phyloP scores from a whole-genome alignment of 2,329 filamentous ascomycete species.

The Exophiala calicioides region DNA sequence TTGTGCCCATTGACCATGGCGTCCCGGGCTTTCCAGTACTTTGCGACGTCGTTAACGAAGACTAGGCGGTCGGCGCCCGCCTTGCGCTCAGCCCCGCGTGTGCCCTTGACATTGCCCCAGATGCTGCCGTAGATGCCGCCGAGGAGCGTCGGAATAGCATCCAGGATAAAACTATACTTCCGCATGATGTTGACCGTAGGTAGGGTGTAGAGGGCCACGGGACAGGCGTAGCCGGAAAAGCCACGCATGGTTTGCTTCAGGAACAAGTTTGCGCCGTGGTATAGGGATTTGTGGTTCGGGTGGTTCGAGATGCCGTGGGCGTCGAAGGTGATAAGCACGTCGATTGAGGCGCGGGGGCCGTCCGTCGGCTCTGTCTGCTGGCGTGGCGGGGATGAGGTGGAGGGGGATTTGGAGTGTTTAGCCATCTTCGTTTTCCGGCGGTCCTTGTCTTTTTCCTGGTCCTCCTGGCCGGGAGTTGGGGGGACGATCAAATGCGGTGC shows the following conservation, averaged over 20 bases:
- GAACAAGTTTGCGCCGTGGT: constrained; percentile 77
- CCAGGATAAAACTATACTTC: constrained; percentile 79
- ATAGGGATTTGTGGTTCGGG: constrained; percentile 89
- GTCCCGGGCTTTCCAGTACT: constrained; percentile 68
- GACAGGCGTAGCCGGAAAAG: constrained; percentile 65
- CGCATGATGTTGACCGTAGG: constrained; percentile 69
- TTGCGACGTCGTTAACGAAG: constrained; percentile 67
- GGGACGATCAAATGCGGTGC: constrained; percentile 59
- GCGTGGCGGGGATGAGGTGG: constrained; percentile 3
- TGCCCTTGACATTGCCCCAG: constrained; percentile 17
- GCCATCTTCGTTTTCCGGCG: constrained; percentile 15
- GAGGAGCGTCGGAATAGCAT: constrained; percentile 70
- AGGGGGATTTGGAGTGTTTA: constrained; percentile 25
- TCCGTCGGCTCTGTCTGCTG: constrained; percentile 36
- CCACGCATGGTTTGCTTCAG: constrained; percentile 65
- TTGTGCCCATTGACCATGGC: constrained; percentile 89
- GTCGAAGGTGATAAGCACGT: constrained; percentile 90
- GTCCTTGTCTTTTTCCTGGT: constrained; percentile 21
- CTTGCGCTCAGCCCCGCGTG: constrained; percentile 35
- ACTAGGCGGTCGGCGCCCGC: constrained; percentile 59
- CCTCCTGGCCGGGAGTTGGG: constrained; percentile 40
- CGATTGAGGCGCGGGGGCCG: constrained; percentile 62
- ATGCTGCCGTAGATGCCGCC: constrained; percentile 51
- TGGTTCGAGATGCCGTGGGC: constrained; percentile 77
- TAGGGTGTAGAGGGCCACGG: constrained; percentile 83